Base-by-base conservation (phyloP, 441 rosid genomes). In the Flueggea neowawraea region DNA sequence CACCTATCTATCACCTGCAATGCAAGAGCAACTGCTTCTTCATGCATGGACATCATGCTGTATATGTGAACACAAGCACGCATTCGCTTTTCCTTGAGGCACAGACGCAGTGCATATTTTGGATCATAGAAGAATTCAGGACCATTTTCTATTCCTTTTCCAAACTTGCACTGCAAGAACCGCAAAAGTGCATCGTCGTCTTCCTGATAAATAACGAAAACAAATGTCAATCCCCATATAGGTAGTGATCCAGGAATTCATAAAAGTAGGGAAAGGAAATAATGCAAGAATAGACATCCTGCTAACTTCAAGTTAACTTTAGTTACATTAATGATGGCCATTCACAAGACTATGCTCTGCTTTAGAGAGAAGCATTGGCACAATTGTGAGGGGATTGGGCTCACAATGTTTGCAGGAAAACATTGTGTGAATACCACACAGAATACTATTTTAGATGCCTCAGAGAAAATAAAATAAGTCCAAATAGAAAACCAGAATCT, bases 1-100 rank as follows among this genome's bases (percentile, higher is more conserved):
- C 62, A 68, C 6, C 41, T 5, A 39, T 10, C 31, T 6, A 49
- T 73, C 57, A 95, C 99, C 99, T 92, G 96, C 65, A 95, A 78
- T 80, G 99, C 97, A 72, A 95, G 96, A 62, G 95, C 98, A 83
- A 92, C 98, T 57, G 99, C 99, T 78, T 95, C 99, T 84, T 95
- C 98, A 72, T 92, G 95, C 98, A 92, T 95, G 73, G 93, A 83
- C 99, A 95, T 95, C 99, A 95, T 92, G 79, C 98, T 85, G 74
- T 92, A 95, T 78, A 90, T 90, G 76, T 90, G 97, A 67, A 95
- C 90, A 67, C 98, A 95, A 56, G 99, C 98, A 61, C 96, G 96
- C 87, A 85, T 87, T 80, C 98, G 79, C 79, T 82, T 95, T 82
- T 87, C 94, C 79, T 92, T 95, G 70, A 95, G 99, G 74, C 98